Percentiles rank a stretch among this genome's conserved stretches.
Conservation (phyloP, 225 moss, liverwort and hornwort species). For the Anthoceros angustus region DNA sequence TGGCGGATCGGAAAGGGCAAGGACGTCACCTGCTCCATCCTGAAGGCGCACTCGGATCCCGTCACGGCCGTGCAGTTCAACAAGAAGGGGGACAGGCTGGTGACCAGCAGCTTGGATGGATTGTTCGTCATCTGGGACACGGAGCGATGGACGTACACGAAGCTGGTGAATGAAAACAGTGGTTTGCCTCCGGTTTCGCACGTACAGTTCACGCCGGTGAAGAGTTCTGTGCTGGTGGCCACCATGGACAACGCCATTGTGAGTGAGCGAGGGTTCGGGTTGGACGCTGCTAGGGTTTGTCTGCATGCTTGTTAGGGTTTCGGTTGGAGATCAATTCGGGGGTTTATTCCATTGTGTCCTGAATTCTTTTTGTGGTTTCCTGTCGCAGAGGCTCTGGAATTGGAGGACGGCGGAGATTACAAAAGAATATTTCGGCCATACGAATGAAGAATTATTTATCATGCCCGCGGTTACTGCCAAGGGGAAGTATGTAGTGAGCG, state of each 20-base stretch:
- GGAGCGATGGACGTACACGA: not conserved
- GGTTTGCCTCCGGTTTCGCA: not conserved
- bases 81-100: not conserved
- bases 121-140: constrained; percentile 1
- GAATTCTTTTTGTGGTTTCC: not conserved
- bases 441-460: not conserved
- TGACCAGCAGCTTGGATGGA: not conserved
- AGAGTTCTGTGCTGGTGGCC: not conserved
- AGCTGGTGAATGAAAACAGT: not conserved
- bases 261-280: not conserved
- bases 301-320: no score
- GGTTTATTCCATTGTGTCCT: no score
- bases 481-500: not conserved
- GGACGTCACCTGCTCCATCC: not conserved
- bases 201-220: not conserved
- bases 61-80: not conserved
- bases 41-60: not conserved
- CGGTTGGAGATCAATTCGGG: no score
- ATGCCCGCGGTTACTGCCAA: not conserved
- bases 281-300: not conserved
- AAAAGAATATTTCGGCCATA: not conserved
- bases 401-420: not conserved
- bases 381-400: not conserved
- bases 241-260: not conserved
- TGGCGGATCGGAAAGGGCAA: not conserved